Evolutionary conservation across 2,329 filamentous ascomycete genomes (phyloP), one percentile per base, ranked within the genome.

Genomic region (Cordyceps militaris): DNA sequence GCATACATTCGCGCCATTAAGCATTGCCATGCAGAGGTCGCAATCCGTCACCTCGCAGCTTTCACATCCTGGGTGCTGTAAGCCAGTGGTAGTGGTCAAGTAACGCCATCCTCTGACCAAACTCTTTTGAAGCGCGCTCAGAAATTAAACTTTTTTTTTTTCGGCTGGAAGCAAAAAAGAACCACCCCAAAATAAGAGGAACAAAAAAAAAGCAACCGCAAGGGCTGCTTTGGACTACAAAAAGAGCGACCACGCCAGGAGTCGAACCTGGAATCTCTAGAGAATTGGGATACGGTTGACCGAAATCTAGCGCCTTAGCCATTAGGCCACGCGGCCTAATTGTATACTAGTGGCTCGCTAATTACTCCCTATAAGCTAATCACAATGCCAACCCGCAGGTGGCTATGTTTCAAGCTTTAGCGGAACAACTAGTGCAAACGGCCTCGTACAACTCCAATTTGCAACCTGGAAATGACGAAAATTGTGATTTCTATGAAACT

Each of bases 281-380:
- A 73, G 71, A n/a, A 28, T 48, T 49, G 44, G 44, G 51, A 28
- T 59, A 36, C 21, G 30, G 32, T 30, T 32, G 60, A 66, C 71
- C 71, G 71, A 73, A 73, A 73, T 73, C 71, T 73, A 69, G 68
- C 71, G 71, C 71, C 69, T 70, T 74, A 73, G 62, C 71, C 71
- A 73, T 74, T 73, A 70, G 69, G 71, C 71, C 70, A 74, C 70
- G 71, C 71, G 71, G 71, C 53, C 71, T 69, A 62, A 30, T 59
- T 49, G 13, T 1, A 3, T 10, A 6, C 6, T 2, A 10, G 16
- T 10, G 1, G 11, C 48, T 58, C 47, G 11, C 48, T 58, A 47
- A 58, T 59, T 47, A 30, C 24, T 11, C 26, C 24, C 36, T 49
- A 58, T 54, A 42, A 46, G 24, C 48, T 46, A 1, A 10, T 38